Evolutionary conservation across 2,329 filamentous ascomycete species (phyloP), one percentile per base, ranked within the genome.

Genomic region (Colletotrichum horii): DNA sequence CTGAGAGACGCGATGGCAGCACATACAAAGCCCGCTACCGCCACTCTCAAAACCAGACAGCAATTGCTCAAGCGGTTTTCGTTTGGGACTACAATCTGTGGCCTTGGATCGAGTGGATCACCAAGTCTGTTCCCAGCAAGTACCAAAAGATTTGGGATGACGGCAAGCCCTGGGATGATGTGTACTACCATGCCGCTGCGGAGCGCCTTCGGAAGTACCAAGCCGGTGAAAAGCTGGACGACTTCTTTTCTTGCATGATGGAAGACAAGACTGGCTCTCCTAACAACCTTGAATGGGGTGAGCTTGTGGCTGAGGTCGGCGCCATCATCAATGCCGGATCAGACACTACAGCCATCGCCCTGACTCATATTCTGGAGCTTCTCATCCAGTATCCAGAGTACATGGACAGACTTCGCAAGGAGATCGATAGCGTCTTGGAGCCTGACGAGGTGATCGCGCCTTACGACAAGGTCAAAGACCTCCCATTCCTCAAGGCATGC

Each of bases 281-380:
- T 1, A 82, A 83, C 30, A 81, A 86, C 48, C 85, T 92, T 2
- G 88, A 91, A 74, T 90, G 86, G 86, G 90, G 90, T 28, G 90
- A 93, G 80, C 88, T 92, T 11, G 86, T 90, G 0, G 89, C 90
- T 19, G 90, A 92, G 78, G 83, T 90, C 24, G 84, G 80, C 58
- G 89, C 88, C 79, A 91, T 91, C 85, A 86, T 87, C 77, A 86
- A 85, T 75, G 90, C 89, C 1, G 89, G 89, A 6, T 85, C 83
- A 4, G 88, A 86, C 24, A 91, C 89, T 0, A 91, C 89, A 2
- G 81, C 81, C 11, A 84, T 84, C 79, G 84, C 89, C 8, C 86
- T 92, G 79, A 85, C 85, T 12, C 90, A 91, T 76, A 87, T 88
- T 43, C 84, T 91, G 80, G 89, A 87, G 78, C 85, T 87, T 77